phyloP scores from a whole-genome alignment of 179 eudicot species.

The Beta macrorhiza region DNA sequence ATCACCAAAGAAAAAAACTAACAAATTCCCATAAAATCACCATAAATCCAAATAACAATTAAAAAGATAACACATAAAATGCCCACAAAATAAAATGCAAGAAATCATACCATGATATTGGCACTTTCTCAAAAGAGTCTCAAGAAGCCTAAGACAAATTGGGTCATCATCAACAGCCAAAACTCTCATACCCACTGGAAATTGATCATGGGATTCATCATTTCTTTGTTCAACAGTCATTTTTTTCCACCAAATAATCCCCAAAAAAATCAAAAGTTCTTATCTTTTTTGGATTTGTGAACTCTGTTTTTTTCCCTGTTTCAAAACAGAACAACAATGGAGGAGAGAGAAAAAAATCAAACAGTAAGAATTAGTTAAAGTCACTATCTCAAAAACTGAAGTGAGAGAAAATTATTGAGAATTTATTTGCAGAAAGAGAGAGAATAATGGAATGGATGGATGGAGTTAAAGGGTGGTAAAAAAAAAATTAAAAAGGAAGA shows the following conservation, averaged over 20 bases:
- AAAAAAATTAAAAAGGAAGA: conserved; percentile 7
- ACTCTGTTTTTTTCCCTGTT: conserved; percentile 31
- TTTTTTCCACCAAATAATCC: conserved; percentile 10
- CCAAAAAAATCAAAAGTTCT: conserved; percentile 3
- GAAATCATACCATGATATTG: conserved; percentile 69
- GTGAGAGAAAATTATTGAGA: background rate
- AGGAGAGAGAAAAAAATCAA: background rate
- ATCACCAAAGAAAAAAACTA: background rate
- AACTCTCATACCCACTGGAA: conserved; percentile 90
- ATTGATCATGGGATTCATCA: conserved; percentile 43
- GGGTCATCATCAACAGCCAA: conserved; percentile 94
- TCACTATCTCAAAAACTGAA: conserved; percentile 23
- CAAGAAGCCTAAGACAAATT: conserved; percentile 68
- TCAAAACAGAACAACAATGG: conserved; percentile 21
- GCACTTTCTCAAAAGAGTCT: conserved; percentile 66
- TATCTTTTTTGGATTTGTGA: conserved; percentile 24
- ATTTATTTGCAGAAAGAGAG: conserved; percentile 16
- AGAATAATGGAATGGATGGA: conserved; percentile 7
- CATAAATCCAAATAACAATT: conserved; percentile 10
- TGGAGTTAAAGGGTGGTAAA: conserved; percentile 2
- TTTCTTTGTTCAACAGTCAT: conserved; percentile 48
- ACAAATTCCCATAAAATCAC: background rate
- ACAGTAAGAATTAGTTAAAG: conserved; percentile 30
- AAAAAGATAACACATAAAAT: conserved; percentile 1
- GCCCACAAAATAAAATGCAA: background rate